These are phyloP conservation scores for Serendipita sp. DNA, from an alignment of 768 basidiomycete genomes.

Conservation along the genomic window DNA sequence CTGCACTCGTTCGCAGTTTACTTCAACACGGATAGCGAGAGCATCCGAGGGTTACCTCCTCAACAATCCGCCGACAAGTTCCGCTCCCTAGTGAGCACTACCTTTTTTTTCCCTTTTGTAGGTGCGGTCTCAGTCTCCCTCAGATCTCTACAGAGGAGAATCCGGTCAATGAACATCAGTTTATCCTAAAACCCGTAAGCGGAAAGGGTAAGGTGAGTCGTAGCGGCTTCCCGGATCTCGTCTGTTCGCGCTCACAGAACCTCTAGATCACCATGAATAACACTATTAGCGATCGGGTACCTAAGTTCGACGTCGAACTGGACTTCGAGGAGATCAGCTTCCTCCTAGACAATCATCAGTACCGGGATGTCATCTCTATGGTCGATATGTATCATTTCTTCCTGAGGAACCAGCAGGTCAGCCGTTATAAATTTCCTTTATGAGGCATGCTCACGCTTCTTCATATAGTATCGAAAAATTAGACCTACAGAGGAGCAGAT, in stretches of 20 bases:
- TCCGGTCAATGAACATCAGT: slow-evolving; percentile 51
- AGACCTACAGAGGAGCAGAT: slow-evolving; percentile 51
- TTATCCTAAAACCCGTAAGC: slow-evolving; percentile 86
- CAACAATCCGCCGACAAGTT: slow-evolving; percentile 58
- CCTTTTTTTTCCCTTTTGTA: background rate
- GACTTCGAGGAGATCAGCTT: slow-evolving; percentile 88
- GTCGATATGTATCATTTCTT: slow-evolving; percentile 96
- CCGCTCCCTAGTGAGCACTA: slow-evolving; percentile 41
- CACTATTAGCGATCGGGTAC: slow-evolving; percentile 50
- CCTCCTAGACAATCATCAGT: slow-evolving; percentile 82
- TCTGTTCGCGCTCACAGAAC: background rate
- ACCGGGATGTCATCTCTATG: slow-evolving; percentile 80
- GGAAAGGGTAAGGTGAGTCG: slow-evolving; percentile 71
- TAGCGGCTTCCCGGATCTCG: background rate
- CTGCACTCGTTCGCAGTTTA: slow-evolving; percentile 79
- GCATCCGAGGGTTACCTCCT: slow-evolving; percentile 50
- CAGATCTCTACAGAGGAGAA: slow-evolving; percentile 37
- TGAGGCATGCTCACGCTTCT: slow-evolving; percentile 9
- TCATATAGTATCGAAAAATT: slow-evolving; percentile 61
- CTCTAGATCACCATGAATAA: slow-evolving; percentile 67
- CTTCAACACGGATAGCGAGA: slow-evolving; percentile 82
- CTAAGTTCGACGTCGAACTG: slow-evolving; percentile 75
- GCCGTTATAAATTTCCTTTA: slow-evolving; percentile 9
- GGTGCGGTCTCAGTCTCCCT: no score
- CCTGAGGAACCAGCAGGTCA: slow-evolving; percentile 62